Base-by-base conservation (phyloP, 2,329 filamentous ascomycete genomes). In the Phyllosticta capitalensis region DNA sequence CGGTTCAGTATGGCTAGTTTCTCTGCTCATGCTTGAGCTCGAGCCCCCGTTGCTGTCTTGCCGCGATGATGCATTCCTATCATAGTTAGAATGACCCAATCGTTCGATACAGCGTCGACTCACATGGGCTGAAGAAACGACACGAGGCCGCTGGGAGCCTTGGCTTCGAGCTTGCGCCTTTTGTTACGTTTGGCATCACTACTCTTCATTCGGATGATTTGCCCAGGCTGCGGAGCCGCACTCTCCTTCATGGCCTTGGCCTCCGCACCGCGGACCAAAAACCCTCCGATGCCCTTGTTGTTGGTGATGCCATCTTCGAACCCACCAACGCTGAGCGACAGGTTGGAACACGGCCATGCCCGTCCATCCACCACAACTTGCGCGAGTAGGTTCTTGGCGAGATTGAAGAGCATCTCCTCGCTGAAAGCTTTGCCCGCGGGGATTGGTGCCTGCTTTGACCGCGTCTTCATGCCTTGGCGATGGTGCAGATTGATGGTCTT, bases 261-360 rank as follows among this genome's bases (percentile, higher is more conserved):
- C 62, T 83, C 77, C 4, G 82, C 78, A 3, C 82, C 83, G 52
- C 80, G 87, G 24, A 96, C 78, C n/a, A 99, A 78, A 68, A 96
- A 97, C 0, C 83, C 81, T 52, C 88, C 87, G 65, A 99, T 97
- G 33, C 88, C 89, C 78, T 86, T 86, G 68, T 96, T 97, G 5
- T 89, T 88, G 49, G 81, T 84, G 61, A 92, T 78, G 1, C 90
- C 89, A 64, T 96, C 91, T 71, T 97, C 92, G 64, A 97, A 96
- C 0, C 90, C 92, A n/a, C 85, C 86, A 22, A 97, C 90, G 64
- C 88, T 92, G 52, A 97, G 75, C 61, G 89, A 94, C 9, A 99
- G 78, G 68, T 96, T 94, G n/a, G 85, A 80, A 69, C 94, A 97
- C 6, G 94, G 94, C 90, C 91, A 97, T 17, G 89, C 86, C 56